Conservation (phyloP, 176 grass and related monocot species). For the Zizania latifolia region DNA sequence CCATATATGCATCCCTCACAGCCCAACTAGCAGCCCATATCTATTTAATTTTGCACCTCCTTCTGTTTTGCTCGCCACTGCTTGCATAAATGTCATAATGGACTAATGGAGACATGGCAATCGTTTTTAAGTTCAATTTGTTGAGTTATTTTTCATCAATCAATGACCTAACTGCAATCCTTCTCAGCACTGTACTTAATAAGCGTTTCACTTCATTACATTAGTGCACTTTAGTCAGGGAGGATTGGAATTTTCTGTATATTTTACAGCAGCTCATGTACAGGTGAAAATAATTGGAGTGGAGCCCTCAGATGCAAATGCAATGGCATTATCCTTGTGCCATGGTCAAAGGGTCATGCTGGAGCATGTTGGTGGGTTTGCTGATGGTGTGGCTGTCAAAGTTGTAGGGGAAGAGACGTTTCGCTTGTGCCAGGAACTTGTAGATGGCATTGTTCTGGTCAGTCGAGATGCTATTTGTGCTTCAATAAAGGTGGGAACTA, state of each 20-base stretch:
- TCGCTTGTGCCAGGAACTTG: slow-evolving; percentile 73
- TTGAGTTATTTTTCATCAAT: not conserved
- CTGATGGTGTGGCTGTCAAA: slow-evolving; percentile 99
- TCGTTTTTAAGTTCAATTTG: slow-evolving; percentile 2
- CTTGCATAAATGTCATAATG: not conserved
- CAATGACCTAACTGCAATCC: not conserved
- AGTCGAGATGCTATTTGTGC: slow-evolving; percentile 96
- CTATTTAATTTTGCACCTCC: too few species aligned
- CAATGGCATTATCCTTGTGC: slow-evolving; percentile 90
- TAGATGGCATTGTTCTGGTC: slow-evolving; percentile 94
- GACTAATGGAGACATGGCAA: not conserved
- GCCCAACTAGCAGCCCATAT: too few species aligned
- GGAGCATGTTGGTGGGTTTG: slow-evolving; percentile 95
- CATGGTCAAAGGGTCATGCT: slow-evolving; percentile 81
- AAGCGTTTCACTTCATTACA: not conserved
- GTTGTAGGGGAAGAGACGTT: slow-evolving; percentile 93
- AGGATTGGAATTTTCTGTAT: slow-evolving; percentile 6
- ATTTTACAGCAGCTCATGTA: slow-evolving; percentile 12
- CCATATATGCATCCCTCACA: too few species aligned
- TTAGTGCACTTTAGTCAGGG: not conserved
- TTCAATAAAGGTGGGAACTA: slow-evolving; percentile 81
- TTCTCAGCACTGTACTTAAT: not conserved
- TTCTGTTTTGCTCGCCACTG: too few species aligned
- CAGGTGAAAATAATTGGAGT: slow-evolving; percentile 99
- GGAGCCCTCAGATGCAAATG: slow-evolving; percentile 97